Conservation (phyloP, 768 basidiomycete genomes). For the Pholiota molesta region DNA sequence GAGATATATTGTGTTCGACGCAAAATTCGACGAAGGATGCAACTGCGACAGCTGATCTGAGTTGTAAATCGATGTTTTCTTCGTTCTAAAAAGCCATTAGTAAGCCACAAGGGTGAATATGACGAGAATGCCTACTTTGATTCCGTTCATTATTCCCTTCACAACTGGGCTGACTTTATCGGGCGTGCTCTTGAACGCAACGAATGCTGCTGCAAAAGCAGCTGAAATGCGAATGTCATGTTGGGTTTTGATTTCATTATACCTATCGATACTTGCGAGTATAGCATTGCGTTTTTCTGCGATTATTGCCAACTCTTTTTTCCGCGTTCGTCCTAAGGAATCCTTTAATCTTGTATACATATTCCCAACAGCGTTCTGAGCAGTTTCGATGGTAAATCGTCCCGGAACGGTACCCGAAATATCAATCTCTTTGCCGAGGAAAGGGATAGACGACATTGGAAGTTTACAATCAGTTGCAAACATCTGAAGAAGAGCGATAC, state of each 20-base stretch:
- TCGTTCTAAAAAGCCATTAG: conserved; percentile 59
- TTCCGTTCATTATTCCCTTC: conserved; percentile 95
- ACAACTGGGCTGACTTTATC: conserved; percentile 96
- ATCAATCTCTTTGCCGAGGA: conserved; percentile 77
- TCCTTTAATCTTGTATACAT: conserved; percentile 79
- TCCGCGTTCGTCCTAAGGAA: conserved; percentile 75
- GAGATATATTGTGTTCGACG: conserved; percentile 66
- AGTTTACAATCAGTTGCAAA: conserved; percentile 90
- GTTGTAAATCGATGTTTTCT: conserved; percentile 86
- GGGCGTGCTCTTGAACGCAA: conserved; percentile 84
- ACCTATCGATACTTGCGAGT: conserved; percentile 73
- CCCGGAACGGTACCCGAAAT: conserved; percentile 63
- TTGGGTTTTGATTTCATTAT: conserved; percentile 79
- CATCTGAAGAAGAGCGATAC: conserved; percentile 75
- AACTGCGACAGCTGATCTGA: conserved; percentile 83
- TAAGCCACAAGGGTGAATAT: conserved; percentile 7
- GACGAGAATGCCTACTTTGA: conserved; percentile 69
- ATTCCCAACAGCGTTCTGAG: conserved; percentile 66
- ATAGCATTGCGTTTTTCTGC: conserved; percentile 76
- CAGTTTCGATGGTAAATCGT: conserved; percentile 80
- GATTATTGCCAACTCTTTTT: conserved; percentile 72
- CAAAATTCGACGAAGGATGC: conserved; percentile 90
- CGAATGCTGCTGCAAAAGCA: conserved; percentile 88
- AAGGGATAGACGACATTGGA: conserved; percentile 75
- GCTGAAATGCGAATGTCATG: conserved; percentile 89